Percentiles rank a stretch among this genome's conserved stretches.
Evolutionary conservation across 2,329 filamentous ascomycete species (phyloP).

Genomic region (Xylaria sp.): DNA sequence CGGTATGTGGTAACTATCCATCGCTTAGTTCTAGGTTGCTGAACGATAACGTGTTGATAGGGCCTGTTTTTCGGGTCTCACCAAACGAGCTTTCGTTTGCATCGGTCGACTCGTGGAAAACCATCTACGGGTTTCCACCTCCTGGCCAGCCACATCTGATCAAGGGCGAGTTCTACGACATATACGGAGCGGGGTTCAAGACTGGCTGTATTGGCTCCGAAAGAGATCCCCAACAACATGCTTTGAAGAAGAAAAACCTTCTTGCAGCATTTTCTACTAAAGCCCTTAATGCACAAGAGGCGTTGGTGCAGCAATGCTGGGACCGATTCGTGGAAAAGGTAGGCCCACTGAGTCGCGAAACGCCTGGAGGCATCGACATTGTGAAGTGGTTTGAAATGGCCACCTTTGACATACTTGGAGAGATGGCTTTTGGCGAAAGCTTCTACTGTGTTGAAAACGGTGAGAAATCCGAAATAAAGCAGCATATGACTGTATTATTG

Average conservation of each 20-base stretch:
- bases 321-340: constrained; percentile 4
- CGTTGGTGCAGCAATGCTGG: constrained; percentile 1
- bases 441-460: constrained; percentile 11
- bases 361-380: constrained; percentile 7
- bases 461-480: background rate
- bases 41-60: background rate
- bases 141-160: constrained; percentile 13
- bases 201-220: constrained; percentile 27
- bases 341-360: constrained; percentile 7
- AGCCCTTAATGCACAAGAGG: constrained; percentile 12
- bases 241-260: constrained; percentile 24
- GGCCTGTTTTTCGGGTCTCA: constrained; percentile 28
- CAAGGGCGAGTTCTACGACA: constrained; percentile 32
- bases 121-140: constrained; percentile 27
- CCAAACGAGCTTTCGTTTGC: constrained; percentile 30
- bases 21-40: background rate
- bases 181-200: constrained; percentile 26
- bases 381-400: constrained; percentile 13
- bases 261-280: constrained; percentile 7
- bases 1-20: constrained; percentile 2
- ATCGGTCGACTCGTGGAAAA: constrained; percentile 21
- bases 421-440: constrained; percentile 19
- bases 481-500: background rate
- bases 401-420: constrained; percentile 19
- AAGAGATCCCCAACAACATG: constrained; percentile 24